These are phyloP conservation scores for Xylaria sp. DNA, from an alignment of 2,329 filamentous ascomycete species.

Conservation along the genomic window DNA sequence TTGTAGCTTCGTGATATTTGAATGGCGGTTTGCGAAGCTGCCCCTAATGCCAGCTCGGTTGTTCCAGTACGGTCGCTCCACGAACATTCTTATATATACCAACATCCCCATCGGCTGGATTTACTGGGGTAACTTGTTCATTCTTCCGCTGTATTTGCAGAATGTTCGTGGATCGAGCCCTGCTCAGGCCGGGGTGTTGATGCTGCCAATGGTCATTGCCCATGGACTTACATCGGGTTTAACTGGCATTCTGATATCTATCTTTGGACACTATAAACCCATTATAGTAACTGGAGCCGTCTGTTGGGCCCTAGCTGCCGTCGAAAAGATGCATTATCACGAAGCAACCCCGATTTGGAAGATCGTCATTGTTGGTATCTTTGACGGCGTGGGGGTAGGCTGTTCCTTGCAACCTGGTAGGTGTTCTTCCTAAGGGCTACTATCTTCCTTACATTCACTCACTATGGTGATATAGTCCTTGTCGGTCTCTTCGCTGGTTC, in stretches of 20 bases:
- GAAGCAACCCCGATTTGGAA: conserved; percentile 3
- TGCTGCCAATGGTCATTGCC: conserved; percentile 14
- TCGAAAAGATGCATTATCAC: conserved; percentile 11
- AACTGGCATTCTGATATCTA: conserved; percentile 6
- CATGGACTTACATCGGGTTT: conserved; percentile 7
- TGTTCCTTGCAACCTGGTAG: conserved; percentile 14
- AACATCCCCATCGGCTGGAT: conserved; percentile 12
- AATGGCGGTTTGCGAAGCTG: conserved; percentile 8
- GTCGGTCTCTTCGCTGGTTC: conserved; percentile 13
- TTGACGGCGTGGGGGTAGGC: conserved; percentile 9
- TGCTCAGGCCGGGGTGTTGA: not conserved
- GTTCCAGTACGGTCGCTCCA: conserved; percentile 3
- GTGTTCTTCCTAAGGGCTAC: not conserved
- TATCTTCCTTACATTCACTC: not conserved
- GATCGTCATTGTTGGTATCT: conserved; percentile 4
- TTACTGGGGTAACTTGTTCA: conserved; percentile 10
- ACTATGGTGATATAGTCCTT: not conserved
- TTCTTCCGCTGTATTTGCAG: conserved; percentile 10
- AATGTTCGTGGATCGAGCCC: conserved; percentile 5
- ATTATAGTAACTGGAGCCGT: conserved; percentile 7
- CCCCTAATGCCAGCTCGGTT: conserved; percentile 9
- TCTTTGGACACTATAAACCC: not conserved
- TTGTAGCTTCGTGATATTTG: not conserved
- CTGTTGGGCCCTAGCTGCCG: conserved; percentile 5
- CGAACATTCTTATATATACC: conserved; percentile 5